Evolutionary conservation across 1,284 basidiomycete genomes (phyloP), one percentile per base, ranked within the genome.

Genomic region (Farysia itapuensis): DNA sequence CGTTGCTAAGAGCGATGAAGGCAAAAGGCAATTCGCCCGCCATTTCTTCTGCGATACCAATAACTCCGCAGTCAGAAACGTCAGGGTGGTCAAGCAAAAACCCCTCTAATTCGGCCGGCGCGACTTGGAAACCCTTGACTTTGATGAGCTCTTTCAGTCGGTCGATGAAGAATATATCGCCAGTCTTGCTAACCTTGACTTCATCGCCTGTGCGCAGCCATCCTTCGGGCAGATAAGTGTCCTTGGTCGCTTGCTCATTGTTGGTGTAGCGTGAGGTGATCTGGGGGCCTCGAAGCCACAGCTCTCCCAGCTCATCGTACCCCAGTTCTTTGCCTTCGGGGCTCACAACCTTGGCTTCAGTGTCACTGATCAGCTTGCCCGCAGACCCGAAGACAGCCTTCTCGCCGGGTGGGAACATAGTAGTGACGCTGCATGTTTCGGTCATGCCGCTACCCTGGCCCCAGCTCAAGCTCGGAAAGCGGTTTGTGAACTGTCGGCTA

Each of bases 21-120:
- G 86, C 87, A 34, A 86, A 73, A 0, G 89, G 88, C 4, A 88
- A 45, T 43, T 91, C 89, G 26, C 89, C 89, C 36, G 83, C 86
- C 60, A 85, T 87, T 13, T 89, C 87, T 68, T 91, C 86, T 0
- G 82, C 82, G 3, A 89, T 74, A 3, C 87, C 83, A 5, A 91
- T 85, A 11, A 91, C 86, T 63, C 87, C 88, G 1, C 80, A 81
- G 47, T 89, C 85, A 1, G 79, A 44, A 0, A 90, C 84, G 60
- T 86, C 86, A 0, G 81, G 78, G 59, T 89, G 86, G 74, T 84
- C 68, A 50, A 91, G 79, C 22, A 91, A 78, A 73, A 87, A 86
- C 0, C 86, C 86, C 67, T 88, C 86, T 1, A 88, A 78, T 65
- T 88, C 86, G 5, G 60, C 64, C 0, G 65, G 67, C 7, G 67